A percentile compares a stretch with the other conserved stretches of the same genome.
These are phyloP conservation scores for Viola odorata DNA, from an alignment of 345 rosid species.

Conservation along the genomic window DNA sequence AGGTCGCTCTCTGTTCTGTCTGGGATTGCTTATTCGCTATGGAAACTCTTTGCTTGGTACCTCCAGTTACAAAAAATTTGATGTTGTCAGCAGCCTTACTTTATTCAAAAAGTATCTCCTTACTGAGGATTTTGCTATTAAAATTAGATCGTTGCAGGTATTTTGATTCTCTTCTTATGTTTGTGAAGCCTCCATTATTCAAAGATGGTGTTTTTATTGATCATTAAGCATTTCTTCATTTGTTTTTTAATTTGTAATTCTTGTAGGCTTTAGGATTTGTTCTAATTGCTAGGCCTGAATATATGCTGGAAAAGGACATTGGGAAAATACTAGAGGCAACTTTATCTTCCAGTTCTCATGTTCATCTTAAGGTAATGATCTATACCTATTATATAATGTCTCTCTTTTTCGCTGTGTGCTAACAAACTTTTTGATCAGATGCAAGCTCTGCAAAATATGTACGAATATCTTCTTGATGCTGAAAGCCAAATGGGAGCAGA, in stretches of 20 bases:
- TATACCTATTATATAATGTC: slow-evolving; percentile 3
- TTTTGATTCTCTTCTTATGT: slow-evolving; percentile 10
- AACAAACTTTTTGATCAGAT: slow-evolving; percentile 50
- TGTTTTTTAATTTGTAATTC: slow-evolving; percentile 14
- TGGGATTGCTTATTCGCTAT: slow-evolving; percentile 94
- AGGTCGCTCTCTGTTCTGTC: slow-evolving; percentile 91
- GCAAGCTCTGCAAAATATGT: slow-evolving; percentile 88
- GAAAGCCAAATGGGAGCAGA: slow-evolving; percentile 87
- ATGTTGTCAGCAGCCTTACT: slow-evolving; percentile 51
- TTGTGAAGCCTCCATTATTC: slow-evolving; percentile 8
- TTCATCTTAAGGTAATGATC: slow-evolving; percentile 71
- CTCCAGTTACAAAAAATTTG: slow-evolving; percentile 44
- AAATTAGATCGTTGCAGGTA: slow-evolving; percentile 95
- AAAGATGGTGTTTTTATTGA: neutral
- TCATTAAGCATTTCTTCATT: slow-evolving; percentile 3
- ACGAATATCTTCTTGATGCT: slow-evolving; percentile 92
- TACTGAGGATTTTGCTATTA: slow-evolving; percentile 72
- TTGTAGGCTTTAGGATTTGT: slow-evolving; percentile 90
- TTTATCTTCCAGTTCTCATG: slow-evolving; percentile 57
- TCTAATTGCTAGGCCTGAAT: slow-evolving; percentile 90
- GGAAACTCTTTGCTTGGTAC: slow-evolving; percentile 64
- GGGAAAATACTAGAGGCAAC: slow-evolving; percentile 77
- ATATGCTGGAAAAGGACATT: slow-evolving; percentile 94
- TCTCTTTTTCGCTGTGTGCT: slow-evolving; percentile 14
- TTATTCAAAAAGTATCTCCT: slow-evolving; percentile 73